Base-by-base conservation (phyloP, 2,329 filamentous ascomycete genomes). In the Xylaria sp. region DNA sequence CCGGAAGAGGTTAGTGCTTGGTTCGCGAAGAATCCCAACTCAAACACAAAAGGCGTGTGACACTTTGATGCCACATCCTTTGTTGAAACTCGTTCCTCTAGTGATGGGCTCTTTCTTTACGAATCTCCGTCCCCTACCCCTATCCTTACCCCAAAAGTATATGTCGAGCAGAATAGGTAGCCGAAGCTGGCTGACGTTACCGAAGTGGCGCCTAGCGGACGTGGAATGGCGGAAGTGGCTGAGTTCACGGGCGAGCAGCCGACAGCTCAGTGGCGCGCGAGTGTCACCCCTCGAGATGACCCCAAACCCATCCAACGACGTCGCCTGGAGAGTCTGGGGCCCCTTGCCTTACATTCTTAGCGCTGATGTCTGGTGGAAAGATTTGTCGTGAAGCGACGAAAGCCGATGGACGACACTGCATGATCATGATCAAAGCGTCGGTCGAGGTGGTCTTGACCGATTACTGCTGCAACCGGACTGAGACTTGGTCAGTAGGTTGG, bases 141-240 rank as follows among this genome's bases (percentile, higher is more conserved):
- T 15, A 4, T 28, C 28, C 51, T 25, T 54, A 28, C 55, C 37
- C 15, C 41, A 46, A n/a, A 46, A 18, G 18, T 18, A 46, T 5
- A 46, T 7, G 18, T n/a, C 41, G 18, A n/a, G 18, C 13, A 18
- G 41, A 18, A 46, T 46, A 55, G 13, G n/a, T 48, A 31, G 39
- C 44, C n/a, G 20, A 23, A 34, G 50, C 61, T 70, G 48, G 67
- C 61, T 62, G 41, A 12, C 13, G 48, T 37, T 39, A 63, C 39
- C 20, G 57, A 64, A 72, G 70, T 78, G 77, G 77, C 59, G 37
- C 10, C 51, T 63, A 51, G 70, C 68, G 10, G 77, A 78, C 48
- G 44, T 58, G 1, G 73, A 76, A 65, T 78, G 77, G 76, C 69
- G 66, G 12, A 63, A 44, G 51, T 78, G 77, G 77, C 62, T 78